A percentile compares a stretch with the other conserved stretches of the same genome.
Evolutionary conservation across 23 red algal species (phyloP).

Genomic region (Agarophyton chilense): DNA sequence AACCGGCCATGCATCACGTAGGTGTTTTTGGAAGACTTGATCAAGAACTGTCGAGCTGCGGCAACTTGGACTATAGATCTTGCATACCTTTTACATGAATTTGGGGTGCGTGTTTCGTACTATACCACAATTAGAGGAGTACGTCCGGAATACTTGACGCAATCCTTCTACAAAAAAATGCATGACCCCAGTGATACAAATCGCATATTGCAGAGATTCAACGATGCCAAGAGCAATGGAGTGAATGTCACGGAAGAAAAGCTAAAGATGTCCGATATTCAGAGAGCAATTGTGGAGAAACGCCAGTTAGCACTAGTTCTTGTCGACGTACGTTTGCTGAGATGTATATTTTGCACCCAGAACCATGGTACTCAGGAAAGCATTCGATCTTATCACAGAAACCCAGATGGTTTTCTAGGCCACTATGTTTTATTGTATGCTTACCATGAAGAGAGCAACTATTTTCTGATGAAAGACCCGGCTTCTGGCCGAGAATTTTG

Average conservation of each 20-base stretch:
- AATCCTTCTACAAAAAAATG: constrained; percentile 82
- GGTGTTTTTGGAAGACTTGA: constrained; percentile 30
- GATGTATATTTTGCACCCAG: constrained; percentile 50
- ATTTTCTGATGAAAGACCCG: constrained; percentile 76
- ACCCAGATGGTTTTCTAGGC: constrained; percentile 69
- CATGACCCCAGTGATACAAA: constrained; percentile 44
- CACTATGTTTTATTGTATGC: constrained; percentile 87
- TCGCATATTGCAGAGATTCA: constrained; percentile 69
- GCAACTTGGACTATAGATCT: constrained; percentile 94
- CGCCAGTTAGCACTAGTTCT: constrained; percentile 63
- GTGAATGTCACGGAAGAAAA: constrained; percentile 39
- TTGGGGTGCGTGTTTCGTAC: constrained; percentile 41
- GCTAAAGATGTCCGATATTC: constrained; percentile 42
- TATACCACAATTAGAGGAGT: constrained; percentile 80
- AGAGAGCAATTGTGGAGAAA: constrained; percentile 1
- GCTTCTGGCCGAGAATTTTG: constrained; percentile 69
- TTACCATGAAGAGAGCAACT: constrained; percentile 50
- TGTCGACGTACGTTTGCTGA: constrained; percentile 76
- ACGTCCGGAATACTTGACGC: constrained; percentile 64
- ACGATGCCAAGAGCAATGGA: constrained; percentile 41
- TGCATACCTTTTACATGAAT: constrained; percentile 65
- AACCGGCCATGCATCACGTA: background rate
- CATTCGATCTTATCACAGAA: background rate
- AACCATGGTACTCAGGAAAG: background rate
- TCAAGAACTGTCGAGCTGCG: constrained; percentile 6